Evolutionary conservation across 352 stramenopile genomes (phyloP).

Genomic region (Ophiocytium majus): DNA sequence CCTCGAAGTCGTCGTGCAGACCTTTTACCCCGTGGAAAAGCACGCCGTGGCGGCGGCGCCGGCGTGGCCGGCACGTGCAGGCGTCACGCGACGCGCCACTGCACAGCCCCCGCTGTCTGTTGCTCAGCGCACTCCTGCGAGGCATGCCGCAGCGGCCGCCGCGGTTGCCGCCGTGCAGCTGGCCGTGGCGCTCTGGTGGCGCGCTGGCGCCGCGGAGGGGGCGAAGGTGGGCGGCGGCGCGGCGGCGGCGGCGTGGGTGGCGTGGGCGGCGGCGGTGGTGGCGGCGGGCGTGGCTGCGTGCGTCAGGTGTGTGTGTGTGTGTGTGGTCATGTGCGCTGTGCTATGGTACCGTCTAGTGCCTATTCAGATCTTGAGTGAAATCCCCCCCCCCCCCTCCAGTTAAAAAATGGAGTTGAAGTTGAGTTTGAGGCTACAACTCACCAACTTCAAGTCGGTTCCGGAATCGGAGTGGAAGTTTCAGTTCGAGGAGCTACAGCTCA

Average conservation of each 20-base stretch:
- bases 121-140: slow-evolving; percentile 11
- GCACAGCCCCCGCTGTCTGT: not conserved
- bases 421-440: not conserved
- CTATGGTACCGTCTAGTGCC: not conserved
- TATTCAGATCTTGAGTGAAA: no score
- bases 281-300: not conserved
- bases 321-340: not conserved
- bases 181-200: not conserved
- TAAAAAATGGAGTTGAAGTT: not conserved
- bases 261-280: not conserved
- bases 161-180: not conserved
- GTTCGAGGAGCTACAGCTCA: no score
- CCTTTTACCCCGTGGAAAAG: not conserved
- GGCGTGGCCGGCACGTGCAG: not conserved
- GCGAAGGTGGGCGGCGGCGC: not conserved
- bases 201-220: not conserved
- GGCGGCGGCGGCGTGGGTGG: not conserved
- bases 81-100: not conserved
- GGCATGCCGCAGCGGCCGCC: not conserved
- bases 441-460: not conserved
- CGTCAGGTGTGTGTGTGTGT: not conserved
- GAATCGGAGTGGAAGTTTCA: not conserved
- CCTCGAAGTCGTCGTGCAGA: not conserved
- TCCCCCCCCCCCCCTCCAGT: no score
- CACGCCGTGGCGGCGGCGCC: not conserved